phyloP scores from a whole-genome alignment of 768 basidiomycete genomes.

The Mycena galericulata region DNA sequence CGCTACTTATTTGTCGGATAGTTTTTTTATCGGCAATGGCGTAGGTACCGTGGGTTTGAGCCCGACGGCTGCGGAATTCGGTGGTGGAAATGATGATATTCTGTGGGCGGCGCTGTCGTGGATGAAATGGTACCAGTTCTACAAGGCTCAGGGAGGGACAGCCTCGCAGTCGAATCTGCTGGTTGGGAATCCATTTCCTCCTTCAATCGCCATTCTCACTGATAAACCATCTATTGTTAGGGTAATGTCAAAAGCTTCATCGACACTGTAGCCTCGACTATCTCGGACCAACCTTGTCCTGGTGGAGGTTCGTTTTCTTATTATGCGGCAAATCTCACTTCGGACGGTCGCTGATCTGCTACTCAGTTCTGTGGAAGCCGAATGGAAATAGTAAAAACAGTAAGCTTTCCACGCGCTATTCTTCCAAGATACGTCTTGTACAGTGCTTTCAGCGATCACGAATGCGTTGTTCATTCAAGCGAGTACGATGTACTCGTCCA shows the following conservation, averaged over 20 bases:
- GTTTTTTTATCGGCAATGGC: neutral
- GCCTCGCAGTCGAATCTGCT: neutral
- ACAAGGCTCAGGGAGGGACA: neutral
- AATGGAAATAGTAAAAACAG: constrained; percentile 7
- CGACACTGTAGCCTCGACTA: constrained; percentile 6
- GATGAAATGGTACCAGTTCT: constrained; percentile 2
- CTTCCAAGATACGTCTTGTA: neutral
- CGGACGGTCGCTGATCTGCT: neutral
- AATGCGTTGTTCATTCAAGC: constrained; percentile 18
- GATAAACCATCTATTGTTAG: neutral
- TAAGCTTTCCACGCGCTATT: neutral
- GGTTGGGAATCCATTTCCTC: neutral
- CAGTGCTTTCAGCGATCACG: constrained; percentile 5
- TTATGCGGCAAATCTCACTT: neutral
- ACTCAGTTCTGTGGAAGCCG: constrained; percentile 1
- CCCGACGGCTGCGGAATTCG: neutral
- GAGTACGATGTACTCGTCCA: constrained; percentile 8
- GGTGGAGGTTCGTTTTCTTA: constrained; percentile 12
- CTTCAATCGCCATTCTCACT: neutral
- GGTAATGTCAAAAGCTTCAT: neutral
- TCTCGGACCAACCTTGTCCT: constrained; percentile 1
- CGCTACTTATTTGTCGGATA: neutral
- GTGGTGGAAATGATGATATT: constrained; percentile 14
- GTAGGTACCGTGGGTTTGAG: neutral
- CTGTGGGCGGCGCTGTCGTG: constrained; percentile 15